Conservation (phyloP, 2,329 filamentous ascomycete species). For the Dactylellina drechsleri region DNA sequence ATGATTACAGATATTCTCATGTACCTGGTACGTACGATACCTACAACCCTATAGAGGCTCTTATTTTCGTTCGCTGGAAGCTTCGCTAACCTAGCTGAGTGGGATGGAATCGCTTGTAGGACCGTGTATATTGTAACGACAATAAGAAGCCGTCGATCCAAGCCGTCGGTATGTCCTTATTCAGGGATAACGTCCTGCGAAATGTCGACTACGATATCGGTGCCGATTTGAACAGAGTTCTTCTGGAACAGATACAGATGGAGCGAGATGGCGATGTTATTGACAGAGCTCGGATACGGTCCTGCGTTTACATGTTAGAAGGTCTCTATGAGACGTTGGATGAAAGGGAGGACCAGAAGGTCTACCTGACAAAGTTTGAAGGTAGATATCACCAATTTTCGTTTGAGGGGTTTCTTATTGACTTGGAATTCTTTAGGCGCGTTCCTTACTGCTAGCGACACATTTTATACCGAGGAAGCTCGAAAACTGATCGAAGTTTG, state of each 20-base stretch:
- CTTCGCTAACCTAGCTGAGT: neutral
- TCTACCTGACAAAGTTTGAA: conserved; percentile 88
- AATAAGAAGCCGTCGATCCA: conserved; percentile 81
- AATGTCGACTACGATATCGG: conserved; percentile 69
- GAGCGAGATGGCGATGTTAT: conserved; percentile 90
- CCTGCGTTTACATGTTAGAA: conserved; percentile 89
- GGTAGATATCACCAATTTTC: conserved; percentile 60
- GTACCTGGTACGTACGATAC: conserved; percentile 72
- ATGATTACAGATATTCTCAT: conserved; percentile 97
- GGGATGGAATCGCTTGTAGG: conserved; percentile 63
- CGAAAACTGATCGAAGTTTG: conserved; percentile 77
- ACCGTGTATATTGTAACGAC: conserved; percentile 82
- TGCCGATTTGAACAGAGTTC: conserved; percentile 79
- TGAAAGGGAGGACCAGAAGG: conserved; percentile 79
- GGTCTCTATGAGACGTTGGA: conserved; percentile 82
- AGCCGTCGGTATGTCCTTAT: conserved; percentile 83
- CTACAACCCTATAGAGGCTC: neutral
- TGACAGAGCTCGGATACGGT: conserved; percentile 81
- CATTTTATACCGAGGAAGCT: conserved; percentile 81
- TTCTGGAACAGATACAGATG: conserved; percentile 91
- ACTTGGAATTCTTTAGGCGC: conserved; percentile 59
- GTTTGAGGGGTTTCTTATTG: neutral
- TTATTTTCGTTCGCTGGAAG: neutral
- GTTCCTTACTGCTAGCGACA: conserved; percentile 75
- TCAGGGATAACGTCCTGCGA: conserved; percentile 83